Percentiles rank a stretch among this genome's conserved stretches.
These are phyloP conservation scores for Alternaria viburni DNA, from an alignment of 2,329 filamentous ascomycete genomes.

Conservation along the genomic window DNA sequence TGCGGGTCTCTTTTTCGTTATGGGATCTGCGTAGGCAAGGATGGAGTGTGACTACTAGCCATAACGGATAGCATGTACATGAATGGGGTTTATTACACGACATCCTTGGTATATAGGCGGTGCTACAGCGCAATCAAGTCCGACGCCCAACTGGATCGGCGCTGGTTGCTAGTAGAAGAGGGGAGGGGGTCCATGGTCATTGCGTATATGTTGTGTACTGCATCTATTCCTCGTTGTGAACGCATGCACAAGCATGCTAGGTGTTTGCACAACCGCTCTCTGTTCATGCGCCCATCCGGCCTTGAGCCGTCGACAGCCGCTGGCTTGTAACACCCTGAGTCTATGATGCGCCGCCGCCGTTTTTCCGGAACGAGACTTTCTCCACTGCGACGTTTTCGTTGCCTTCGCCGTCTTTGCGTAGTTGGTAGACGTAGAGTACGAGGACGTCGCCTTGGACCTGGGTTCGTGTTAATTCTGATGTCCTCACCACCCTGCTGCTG, in stretches of 20 bases:
- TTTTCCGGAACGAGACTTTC: slow-evolving; percentile 63
- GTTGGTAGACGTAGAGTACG: slow-evolving; percentile 87
- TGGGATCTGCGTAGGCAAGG: slow-evolving; percentile 3
- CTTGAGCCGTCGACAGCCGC: slow-evolving; percentile 17
- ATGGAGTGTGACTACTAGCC: slow-evolving; percentile 27
- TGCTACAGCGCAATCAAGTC: slow-evolving; percentile 1
- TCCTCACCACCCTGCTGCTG: not conserved
- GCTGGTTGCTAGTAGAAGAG: not conserved
- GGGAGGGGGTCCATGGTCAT: not conserved
- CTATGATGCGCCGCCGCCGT: slow-evolving; percentile 50
- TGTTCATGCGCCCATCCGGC: not conserved
- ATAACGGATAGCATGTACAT: slow-evolving; percentile 19
- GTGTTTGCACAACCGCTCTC: not conserved
- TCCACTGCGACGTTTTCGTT: slow-evolving; percentile 62
- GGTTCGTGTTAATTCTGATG: slow-evolving; percentile 23
- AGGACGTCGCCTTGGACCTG: slow-evolving; percentile 96
- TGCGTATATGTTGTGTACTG: slow-evolving; percentile 8
- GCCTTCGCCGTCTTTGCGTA: slow-evolving; percentile 60
- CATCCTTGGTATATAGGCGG: slow-evolving; percentile 4
- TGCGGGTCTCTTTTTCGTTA: not conserved
- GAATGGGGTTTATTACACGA: slow-evolving; percentile 17
- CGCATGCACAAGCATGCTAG: slow-evolving; percentile 3
- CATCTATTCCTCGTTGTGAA: slow-evolving; percentile 5
- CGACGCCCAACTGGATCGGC: not conserved
- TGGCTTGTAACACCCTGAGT: slow-evolving; percentile 2